Base-by-base conservation (phyloP, 75 land plant genomes). In the Picea sitchensis region DNA sequence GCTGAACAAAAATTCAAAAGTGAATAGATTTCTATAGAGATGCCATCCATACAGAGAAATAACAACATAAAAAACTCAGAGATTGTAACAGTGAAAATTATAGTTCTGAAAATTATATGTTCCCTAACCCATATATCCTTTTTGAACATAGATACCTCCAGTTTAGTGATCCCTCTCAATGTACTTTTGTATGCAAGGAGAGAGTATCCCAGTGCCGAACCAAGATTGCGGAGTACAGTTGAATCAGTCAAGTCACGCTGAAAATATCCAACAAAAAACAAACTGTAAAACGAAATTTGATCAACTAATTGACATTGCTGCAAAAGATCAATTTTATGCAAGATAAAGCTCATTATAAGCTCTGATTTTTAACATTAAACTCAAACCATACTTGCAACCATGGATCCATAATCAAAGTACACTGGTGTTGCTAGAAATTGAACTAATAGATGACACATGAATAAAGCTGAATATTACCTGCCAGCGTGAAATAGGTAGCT, bases 191-290 rank as follows among this genome's bases (percentile, higher is more conserved):
- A 96, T 31, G 97, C 92, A 81, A 96, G 87, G 67, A 96, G 84
- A 78, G 90, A 92, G 81, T 92, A 88, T 36, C 93, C 99, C 63
- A 96, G 80, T 69, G 84, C 94, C 15, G 80, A 86, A 26, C 99
- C 97, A 79, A 96, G 84, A 71, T 92, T 91, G 59, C 99, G 92
- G 64, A 96, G 80, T 65, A 96, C 96, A n/a, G 96, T 96, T 47
- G 99, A 96, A 87, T 96, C 96, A 41, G 96, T 94, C 82, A 96
- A 82, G 79, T 96, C 99, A 14, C 94, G 88, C 96, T 96, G 88
- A 77, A 86, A 56, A 44, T 20, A 80, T 79, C 0, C 54, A 79
- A 54, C 63, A 78, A 2, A 63, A 15, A 59, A 2, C 73, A 21
- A 61, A 62, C 20, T 20, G 0, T 62, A 62, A 21, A 23, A 34